phyloP scores from a whole-genome alignment of 306 rosid genomes.

The Rubus parviflorus region DNA sequence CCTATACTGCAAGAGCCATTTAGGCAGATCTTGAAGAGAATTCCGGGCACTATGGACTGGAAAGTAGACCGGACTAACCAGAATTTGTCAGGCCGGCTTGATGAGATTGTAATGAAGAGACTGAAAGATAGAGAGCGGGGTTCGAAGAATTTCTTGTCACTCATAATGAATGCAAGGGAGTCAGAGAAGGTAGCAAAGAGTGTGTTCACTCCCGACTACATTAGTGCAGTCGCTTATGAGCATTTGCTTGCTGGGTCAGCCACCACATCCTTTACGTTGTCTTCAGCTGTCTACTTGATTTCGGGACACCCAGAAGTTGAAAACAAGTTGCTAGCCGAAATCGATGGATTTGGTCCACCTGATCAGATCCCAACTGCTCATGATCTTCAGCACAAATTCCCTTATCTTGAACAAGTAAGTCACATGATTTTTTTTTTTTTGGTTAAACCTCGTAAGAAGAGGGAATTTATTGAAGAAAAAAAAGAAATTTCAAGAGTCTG shows the following conservation, averaged over 20 bases:
- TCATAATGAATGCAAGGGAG: conserved; percentile 71
- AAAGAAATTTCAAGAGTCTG: background rate
- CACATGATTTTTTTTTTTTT: background rate
- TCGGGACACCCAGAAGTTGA: conserved; percentile 82
- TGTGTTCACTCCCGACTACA: conserved; percentile 66
- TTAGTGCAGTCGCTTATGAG: conserved; percentile 84
- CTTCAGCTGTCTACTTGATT: conserved; percentile 72
- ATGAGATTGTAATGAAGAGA: conserved; percentile 64
- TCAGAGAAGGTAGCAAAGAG: conserved; percentile 46
- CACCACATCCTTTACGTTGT: conserved; percentile 78
- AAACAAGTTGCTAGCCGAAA: conserved; percentile 64
- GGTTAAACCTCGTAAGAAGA: too few species aligned
- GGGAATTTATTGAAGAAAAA: too few species aligned
- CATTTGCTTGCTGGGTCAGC: conserved; percentile 93
- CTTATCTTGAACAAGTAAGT: conserved; percentile 80
- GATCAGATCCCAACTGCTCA: conserved; percentile 54
- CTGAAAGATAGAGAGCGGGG: conserved; percentile 42
- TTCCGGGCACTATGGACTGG: conserved; percentile 92
- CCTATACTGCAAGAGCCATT: conserved; percentile 86
- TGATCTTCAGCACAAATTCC: conserved; percentile 76
- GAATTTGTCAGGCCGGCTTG: conserved; percentile 59
- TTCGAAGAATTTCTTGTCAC: conserved; percentile 80
- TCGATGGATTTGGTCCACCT: conserved; percentile 60
- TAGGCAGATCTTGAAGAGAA: conserved; percentile 74
- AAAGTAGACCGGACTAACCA: conserved; percentile 65